phyloP scores from a whole-genome alignment of 352 stramenopile species.

The Pythium utonaiense region DNA sequence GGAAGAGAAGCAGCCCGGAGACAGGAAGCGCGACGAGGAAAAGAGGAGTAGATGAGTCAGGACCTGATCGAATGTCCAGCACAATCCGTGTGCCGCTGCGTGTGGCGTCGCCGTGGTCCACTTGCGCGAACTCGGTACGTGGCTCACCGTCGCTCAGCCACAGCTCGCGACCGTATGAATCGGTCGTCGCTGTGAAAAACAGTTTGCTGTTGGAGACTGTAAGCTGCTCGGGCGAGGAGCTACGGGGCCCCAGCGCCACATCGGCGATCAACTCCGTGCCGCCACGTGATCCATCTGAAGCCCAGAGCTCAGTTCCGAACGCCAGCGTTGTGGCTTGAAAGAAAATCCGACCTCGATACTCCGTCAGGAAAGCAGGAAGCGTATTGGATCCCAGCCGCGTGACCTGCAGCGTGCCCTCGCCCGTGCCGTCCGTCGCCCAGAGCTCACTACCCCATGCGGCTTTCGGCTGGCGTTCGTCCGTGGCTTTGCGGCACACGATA shows the following conservation, averaged over 20 bases:
- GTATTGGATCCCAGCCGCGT: conserved; percentile 33
- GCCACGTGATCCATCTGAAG: conserved; percentile 47
- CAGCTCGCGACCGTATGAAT: conserved; percentile 41
- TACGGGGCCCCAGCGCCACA: conserved; percentile 37
- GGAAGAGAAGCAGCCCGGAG: conserved; percentile 56
- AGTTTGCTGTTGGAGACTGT: conserved; percentile 31
- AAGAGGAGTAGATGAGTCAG: conserved; percentile 44
- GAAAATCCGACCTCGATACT: conserved; percentile 43
- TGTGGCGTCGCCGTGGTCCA: conserved; percentile 18
- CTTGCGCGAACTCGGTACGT: conserved; percentile 27
- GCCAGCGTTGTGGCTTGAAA: conserved; percentile 61
- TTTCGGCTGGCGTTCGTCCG: background rate
- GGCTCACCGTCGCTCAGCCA: conserved; percentile 53
- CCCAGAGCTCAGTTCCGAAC: conserved; percentile 74
- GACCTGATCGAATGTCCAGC: conserved; percentile 51
- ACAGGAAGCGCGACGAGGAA: conserved; percentile 35
- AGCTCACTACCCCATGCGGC: conserved; percentile 43
- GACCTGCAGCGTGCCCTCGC: conserved; percentile 56
- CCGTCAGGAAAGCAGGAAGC: conserved; percentile 35
- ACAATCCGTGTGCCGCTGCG: conserved; percentile 41
- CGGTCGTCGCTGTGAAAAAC: conserved; percentile 54
- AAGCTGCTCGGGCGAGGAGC: conserved; percentile 38
- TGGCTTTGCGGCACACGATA: conserved; percentile 15
- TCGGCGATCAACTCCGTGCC: conserved; percentile 60
- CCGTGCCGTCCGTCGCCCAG: conserved; percentile 82